Conservation (phyloP, 257 asterid genomes). For the Echium plantagineum region DNA sequence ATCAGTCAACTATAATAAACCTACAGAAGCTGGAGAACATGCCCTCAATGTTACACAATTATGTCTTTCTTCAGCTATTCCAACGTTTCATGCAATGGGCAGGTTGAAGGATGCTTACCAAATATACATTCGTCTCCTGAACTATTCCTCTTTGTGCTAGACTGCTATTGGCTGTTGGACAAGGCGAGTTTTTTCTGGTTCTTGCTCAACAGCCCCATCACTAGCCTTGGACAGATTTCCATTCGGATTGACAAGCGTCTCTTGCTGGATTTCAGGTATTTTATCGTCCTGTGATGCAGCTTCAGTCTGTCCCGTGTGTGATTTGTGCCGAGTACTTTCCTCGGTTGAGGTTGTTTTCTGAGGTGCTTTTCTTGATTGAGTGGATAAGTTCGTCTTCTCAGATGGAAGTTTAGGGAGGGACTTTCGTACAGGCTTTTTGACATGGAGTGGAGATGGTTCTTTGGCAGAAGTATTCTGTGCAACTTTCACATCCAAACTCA, state of each 20-base stretch:
- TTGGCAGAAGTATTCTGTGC: constrained; percentile 17
- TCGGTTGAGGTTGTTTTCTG: constrained; percentile 3
- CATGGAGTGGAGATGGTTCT: constrained; percentile 11
- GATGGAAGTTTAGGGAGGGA: constrained; percentile 30
- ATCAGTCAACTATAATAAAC: constrained; percentile 11
- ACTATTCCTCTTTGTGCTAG: constrained; percentile 19
- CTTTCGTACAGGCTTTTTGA: constrained; percentile 18
- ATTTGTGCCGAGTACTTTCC: constrained; percentile 4
- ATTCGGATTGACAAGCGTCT: constrained; percentile 7
- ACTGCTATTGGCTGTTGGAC: constrained; percentile 24
- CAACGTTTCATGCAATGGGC: not conserved
- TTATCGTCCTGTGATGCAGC: constrained; percentile 1
- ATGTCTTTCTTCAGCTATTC: not conserved
- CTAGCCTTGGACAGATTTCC: not conserved
- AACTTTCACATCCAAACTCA: constrained; percentile 15
- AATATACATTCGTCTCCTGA: not conserved
- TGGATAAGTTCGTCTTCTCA: constrained; percentile 16
- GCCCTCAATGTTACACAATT: not conserved
- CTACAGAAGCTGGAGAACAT: constrained; percentile 10
- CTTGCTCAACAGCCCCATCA: constrained; percentile 19
- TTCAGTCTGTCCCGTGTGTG: not conserved
- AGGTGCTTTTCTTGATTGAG: constrained; percentile 8
- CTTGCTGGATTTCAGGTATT: constrained; percentile 12
- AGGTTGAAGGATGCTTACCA: not conserved
- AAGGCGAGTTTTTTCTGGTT: constrained; percentile 17